Evolutionary conservation across 192 early-diverging fungal genomes (phyloP).

Genomic region (Pecoramyces ruminantium): DNA sequence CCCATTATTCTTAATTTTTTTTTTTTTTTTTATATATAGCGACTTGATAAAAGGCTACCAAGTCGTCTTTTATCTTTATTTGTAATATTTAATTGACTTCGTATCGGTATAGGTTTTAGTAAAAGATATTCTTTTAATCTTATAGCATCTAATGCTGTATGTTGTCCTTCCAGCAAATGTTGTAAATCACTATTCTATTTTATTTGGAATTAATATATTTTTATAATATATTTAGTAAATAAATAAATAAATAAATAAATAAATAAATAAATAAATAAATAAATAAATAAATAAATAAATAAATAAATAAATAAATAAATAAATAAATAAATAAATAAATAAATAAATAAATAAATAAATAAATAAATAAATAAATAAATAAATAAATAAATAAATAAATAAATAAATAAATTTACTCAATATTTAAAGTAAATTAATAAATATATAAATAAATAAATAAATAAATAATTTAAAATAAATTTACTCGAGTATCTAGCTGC

Average conservation of each 20-base stretch:
- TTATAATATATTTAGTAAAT: not conserved
- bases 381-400: too few relatives aligned
- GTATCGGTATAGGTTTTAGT: not conserved
- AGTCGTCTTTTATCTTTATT: not conserved
- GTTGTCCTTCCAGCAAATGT: not conserved
- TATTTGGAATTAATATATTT: not conserved
- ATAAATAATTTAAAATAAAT: too few relatives aligned
- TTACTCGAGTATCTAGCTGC: not conserved
- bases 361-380: too few relatives aligned
- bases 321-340: too few relatives aligned
- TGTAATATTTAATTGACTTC: not conserved
- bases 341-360: too few relatives aligned
- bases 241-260: not conserved
- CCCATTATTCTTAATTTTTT: too few relatives aligned
- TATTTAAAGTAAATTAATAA: too few relatives aligned
- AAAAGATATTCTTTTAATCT: not conserved
- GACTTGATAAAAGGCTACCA: not conserved
- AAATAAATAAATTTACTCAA: not conserved
- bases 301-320: too few relatives aligned
- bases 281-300: too few relatives aligned
- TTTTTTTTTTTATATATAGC: not conserved
- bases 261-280: too few relatives aligned
- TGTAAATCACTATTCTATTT: not conserved
- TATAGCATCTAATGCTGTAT: not conserved
- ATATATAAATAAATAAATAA: too few relatives aligned